Percentiles rank a stretch among this genome's conserved stretches.
These are phyloP conservation scores for Cubamyces sp. DNA, from an alignment of 768 basidiomycete genomes.

Conservation along the genomic window DNA sequence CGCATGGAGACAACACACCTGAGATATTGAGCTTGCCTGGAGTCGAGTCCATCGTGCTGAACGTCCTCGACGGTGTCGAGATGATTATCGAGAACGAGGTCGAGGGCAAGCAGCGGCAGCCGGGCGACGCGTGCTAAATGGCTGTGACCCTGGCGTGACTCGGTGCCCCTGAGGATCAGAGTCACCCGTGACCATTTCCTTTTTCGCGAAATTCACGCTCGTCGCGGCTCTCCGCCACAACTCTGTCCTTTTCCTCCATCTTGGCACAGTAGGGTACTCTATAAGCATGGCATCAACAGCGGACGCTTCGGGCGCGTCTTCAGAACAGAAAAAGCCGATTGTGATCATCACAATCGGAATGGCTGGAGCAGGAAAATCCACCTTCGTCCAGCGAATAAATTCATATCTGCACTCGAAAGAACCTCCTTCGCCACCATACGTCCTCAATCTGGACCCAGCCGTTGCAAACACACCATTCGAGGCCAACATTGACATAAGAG, in stretches of 20 bases:
- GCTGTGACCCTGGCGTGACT: conserved; percentile 15
- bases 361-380: conserved; percentile 98
- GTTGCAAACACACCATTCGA: conserved; percentile 91
- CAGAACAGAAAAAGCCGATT: conserved; percentile 60
- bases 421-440: conserved; percentile 79
- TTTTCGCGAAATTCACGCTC: not conserved
- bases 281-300: conserved; percentile 8
- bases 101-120: not conserved
- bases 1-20: conserved; percentile 11
- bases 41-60: conserved; percentile 8
- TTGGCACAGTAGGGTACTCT: not conserved
- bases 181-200: conserved; percentile 19
- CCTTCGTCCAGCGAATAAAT: conserved; percentile 94
- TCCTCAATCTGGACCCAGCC: conserved; percentile 97
- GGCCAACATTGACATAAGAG: conserved; percentile 96
- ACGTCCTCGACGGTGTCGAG: conserved; percentile 7
- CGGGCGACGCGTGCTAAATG: conserved; percentile 2
- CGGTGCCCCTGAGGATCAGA: not conserved
- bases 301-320: conserved; percentile 1
- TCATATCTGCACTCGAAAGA: conserved; percentile 80
- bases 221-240: conserved; percentile 2
- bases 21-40: conserved; percentile 6
- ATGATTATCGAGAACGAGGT: conserved; percentile 21
- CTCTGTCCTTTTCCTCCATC: not conserved
- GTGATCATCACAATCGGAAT: conserved; percentile 93